Evolutionary conservation across 768 basidiomycete species (phyloP).

Genomic region (Myochromella boudieri): DNA sequence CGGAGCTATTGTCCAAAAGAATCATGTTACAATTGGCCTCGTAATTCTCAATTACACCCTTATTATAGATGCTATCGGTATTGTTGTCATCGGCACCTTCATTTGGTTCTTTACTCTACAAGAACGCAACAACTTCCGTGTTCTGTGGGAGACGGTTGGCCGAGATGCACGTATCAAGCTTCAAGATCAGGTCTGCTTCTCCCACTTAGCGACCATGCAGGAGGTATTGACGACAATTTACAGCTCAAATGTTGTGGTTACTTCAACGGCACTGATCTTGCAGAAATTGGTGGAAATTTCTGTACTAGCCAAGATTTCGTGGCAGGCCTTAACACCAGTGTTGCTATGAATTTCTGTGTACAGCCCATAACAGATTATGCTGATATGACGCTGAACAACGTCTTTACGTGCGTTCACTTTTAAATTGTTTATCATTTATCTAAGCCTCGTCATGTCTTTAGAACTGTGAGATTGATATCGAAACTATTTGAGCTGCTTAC

Average conservation of each 20-base stretch:
- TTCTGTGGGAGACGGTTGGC: conserved; percentile 49
- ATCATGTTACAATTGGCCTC: conserved; percentile 68
- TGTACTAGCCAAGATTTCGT: conserved; percentile 49
- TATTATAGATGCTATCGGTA: conserved; percentile 58
- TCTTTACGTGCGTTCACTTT: conserved; percentile 71
- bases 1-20: conserved; percentile 66
- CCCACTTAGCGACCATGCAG: too few relatives aligned
- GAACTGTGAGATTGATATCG: conserved; percentile 37
- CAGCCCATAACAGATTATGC: conserved; percentile 65
- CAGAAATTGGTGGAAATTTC: conserved; percentile 60
- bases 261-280: conserved; percentile 61
- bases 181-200: conserved; percentile 73
- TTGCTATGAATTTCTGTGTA: conserved; percentile 64
- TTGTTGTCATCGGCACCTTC: conserved; percentile 65
- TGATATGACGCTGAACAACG: conserved; percentile 73
- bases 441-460: conserved; percentile 21
- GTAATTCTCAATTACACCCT: conserved; percentile 77
- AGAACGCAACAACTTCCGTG: conserved; percentile 67
- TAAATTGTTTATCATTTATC: background rate
- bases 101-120: conserved; percentile 83
- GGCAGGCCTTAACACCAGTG: conserved; percentile 36
- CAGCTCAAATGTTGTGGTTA: conserved; percentile 89
- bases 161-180: conserved; percentile 49
- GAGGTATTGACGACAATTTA: background rate
- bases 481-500: background rate